Conservation (phyloP, 805 yeast genomes). For the Kockiozyma suomiensis region DNA sequence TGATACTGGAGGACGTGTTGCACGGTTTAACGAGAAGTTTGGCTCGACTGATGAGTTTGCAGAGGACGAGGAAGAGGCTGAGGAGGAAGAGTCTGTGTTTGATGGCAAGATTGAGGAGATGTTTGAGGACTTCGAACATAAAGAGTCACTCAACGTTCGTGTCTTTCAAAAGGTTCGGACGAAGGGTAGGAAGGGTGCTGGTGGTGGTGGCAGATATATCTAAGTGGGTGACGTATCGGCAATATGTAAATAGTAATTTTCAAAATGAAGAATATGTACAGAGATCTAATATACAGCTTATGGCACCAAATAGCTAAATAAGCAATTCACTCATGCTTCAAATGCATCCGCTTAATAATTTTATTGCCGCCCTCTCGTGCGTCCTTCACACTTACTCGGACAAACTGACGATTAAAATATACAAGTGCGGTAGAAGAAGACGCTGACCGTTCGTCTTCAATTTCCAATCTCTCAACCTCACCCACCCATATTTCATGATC, state of each 20-base stretch:
- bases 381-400: conserved; percentile 4
- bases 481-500: conserved; percentile 94
- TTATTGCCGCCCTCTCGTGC: neutral
- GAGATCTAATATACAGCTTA: conserved; percentile 1
- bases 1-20: conserved; percentile 28
- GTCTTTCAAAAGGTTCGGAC: conserved; percentile 4
- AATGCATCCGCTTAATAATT: neutral
- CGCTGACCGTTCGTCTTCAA: neutral
- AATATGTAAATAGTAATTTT: neutral
- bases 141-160: conserved; percentile 17
- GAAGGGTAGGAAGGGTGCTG: conserved; percentile 3
- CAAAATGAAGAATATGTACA: conserved; percentile 3
- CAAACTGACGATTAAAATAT: conserved; percentile 14
- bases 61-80: conserved; percentile 1
- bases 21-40: conserved; percentile 24
- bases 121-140: conserved; percentile 22
- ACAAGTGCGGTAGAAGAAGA: conserved; percentile 14
- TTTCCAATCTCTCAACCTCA: conserved; percentile 55
- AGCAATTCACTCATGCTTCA: neutral
- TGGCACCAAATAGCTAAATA: neutral
- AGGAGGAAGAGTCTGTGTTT: conserved; percentile 10
- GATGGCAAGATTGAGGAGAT: conserved; percentile 20
- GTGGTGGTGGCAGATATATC: conserved; percentile 1
- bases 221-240: neutral
- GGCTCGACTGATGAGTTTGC: neutral